These are phyloP conservation scores for Salvia miltiorrhiza DNA, from an alignment of 257 asterid species.

Conservation along the genomic window DNA sequence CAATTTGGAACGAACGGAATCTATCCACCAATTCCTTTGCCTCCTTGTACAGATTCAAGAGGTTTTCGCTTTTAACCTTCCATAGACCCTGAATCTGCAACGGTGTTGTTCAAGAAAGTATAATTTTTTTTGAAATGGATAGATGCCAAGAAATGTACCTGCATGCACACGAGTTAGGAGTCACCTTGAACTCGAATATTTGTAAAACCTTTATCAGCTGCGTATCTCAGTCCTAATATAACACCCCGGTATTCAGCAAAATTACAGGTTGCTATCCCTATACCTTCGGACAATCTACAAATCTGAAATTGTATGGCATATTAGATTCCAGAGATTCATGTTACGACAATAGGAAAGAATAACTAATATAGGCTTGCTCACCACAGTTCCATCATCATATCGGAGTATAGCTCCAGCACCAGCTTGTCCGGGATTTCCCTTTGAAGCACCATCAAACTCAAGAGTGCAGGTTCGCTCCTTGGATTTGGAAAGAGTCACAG, in stretches of 20 bases:
- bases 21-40: slow-evolving; percentile 63
- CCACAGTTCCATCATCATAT: slow-evolving; percentile 88
- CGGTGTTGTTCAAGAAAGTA: not conserved
- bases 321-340: not conserved
- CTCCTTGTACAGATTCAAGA: slow-evolving; percentile 50
- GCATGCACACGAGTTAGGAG: slow-evolving; percentile 97
- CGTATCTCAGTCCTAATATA: slow-evolving; percentile 80
- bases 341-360: not conserved
- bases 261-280: slow-evolving; percentile 83
- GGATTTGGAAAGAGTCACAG: slow-evolving; percentile 7
- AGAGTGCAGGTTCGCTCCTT: slow-evolving; percentile 74
- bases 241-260: slow-evolving; percentile 90
- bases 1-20: slow-evolving; percentile 54
- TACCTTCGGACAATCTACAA: slow-evolving; percentile 84
- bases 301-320: slow-evolving; percentile 41
- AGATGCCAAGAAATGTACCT: slow-evolving; percentile 42
- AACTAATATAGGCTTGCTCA: slow-evolving; percentile 21
- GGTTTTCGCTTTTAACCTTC: slow-evolving; percentile 69
- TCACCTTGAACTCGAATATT: slow-evolving; percentile 84
- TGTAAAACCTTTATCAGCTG: slow-evolving; percentile 80
- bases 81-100: slow-evolving; percentile 70
- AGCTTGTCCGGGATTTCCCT: slow-evolving; percentile 97
- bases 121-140: not conserved
- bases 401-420: slow-evolving; percentile 97
- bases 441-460: slow-evolving; percentile 97